Evolutionary conservation across 768 basidiomycete species (phyloP).

Genomic region (Macrolepiota fuliginosa): DNA sequence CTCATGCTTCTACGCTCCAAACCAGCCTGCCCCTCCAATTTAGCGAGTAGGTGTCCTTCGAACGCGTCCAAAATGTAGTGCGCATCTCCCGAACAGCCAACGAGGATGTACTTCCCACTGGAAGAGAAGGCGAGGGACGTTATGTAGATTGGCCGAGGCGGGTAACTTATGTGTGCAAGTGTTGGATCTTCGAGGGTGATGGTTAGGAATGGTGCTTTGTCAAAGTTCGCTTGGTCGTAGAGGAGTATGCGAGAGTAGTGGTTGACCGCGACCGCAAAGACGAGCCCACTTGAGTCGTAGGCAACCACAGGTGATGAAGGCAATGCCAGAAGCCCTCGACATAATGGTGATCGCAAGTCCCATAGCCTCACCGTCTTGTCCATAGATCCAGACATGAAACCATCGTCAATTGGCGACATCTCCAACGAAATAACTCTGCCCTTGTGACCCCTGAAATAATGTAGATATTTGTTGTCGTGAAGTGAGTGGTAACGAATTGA

Average conservation of each 20-base stretch:
- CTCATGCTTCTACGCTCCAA: slow-evolving; percentile 67
- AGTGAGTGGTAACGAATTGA: slow-evolving; percentile 92
- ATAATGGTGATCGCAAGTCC: slow-evolving; percentile 82
- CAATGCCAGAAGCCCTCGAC: slow-evolving; percentile 76
- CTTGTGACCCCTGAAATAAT: slow-evolving; percentile 95
- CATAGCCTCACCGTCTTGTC: slow-evolving; percentile 96
- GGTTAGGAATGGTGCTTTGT: slow-evolving; percentile 88
- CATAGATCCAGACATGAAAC: slow-evolving; percentile 91
- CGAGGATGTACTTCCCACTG: slow-evolving; percentile 85
- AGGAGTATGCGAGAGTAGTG: slow-evolving; percentile 78
- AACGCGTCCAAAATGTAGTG: slow-evolving; percentile 95
- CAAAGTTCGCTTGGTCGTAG: slow-evolving; percentile 84
- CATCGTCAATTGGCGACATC: slow-evolving; percentile 90
- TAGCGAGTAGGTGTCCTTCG: slow-evolving; percentile 77
- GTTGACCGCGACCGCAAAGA: slow-evolving; percentile 87
- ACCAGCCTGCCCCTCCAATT: slow-evolving; percentile 82
- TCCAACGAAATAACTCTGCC: slow-evolving; percentile 86
- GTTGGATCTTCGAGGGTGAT: slow-evolving; percentile 83
- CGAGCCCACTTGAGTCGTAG: slow-evolving; percentile 78
- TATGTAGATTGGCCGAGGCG: slow-evolving; percentile 86
- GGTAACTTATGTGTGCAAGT: slow-evolving; percentile 70
- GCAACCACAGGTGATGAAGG: slow-evolving; percentile 77
- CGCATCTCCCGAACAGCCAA: slow-evolving; percentile 89
- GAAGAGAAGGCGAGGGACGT: slow-evolving; percentile 90
- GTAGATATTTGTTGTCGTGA: slow-evolving; percentile 94